phyloP scores from a whole-genome alignment of 805 yeast genomes.

The Naumovozyma castellii region DNA sequence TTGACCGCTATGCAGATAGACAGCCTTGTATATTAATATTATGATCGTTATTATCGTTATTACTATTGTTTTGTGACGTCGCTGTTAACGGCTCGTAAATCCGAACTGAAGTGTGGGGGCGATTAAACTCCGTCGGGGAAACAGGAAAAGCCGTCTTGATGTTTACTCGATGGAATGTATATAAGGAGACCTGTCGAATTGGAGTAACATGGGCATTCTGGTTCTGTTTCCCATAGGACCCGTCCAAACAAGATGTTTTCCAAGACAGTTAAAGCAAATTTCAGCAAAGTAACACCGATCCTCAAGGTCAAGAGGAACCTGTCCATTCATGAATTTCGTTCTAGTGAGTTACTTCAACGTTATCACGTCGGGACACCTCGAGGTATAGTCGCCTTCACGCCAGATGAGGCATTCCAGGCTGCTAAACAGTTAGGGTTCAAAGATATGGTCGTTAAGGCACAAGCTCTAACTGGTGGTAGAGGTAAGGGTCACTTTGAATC shows the following conservation, averaged over 20 bases:
- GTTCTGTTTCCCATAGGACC: no score
- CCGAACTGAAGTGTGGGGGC: no score
- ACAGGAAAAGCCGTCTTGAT: neutral
- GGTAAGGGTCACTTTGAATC: slow-evolving; percentile 97
- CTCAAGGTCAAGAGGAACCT: slow-evolving; percentile 44
- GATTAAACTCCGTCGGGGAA: neutral
- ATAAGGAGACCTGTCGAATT: neutral
- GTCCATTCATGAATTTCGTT: slow-evolving; percentile 92
- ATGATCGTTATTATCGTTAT: neutral
- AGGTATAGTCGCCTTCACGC: slow-evolving; percentile 85
- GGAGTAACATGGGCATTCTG: no score
- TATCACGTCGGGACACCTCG: slow-evolving; percentile 88
- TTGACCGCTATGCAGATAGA: no score
- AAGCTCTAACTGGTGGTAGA: slow-evolving; percentile 98
- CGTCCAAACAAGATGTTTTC: no score
- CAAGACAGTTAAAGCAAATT: neutral
- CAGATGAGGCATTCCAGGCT: slow-evolving; percentile 75
- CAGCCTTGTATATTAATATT: no score
- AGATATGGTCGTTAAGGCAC: slow-evolving; percentile 91
- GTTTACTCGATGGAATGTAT: no score
- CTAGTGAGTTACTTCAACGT: slow-evolving; percentile 72
- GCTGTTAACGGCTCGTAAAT: neutral
- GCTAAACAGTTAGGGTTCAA: slow-evolving; percentile 63
- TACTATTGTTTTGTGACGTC: neutral
- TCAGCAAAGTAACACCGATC: no score